A percentile compares a stretch with the other conserved stretches of the same genome.
Evolutionary conservation across 306 rosid genomes (phyloP).

Genomic region (Lablab purpureus): DNA sequence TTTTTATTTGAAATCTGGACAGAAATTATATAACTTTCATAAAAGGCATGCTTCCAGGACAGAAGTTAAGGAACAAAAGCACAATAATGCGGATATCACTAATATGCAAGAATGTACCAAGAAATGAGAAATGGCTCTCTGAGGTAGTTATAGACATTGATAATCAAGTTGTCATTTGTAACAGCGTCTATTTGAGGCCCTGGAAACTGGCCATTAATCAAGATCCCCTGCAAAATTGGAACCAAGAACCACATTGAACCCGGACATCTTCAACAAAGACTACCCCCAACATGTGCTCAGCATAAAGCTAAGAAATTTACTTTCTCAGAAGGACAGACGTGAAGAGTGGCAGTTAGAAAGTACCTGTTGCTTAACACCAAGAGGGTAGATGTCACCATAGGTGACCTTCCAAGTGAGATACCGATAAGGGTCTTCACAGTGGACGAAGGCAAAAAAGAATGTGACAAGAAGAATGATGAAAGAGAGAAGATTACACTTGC

Average conservation of each 20-base stretch:
- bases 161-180: conserved; percentile 88
- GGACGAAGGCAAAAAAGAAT: conserved; percentile 49
- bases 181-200: conserved; percentile 98
- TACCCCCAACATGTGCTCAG: conserved; percentile 6
- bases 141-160: conserved; percentile 81
- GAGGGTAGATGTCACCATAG: conserved; percentile 86
- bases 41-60: conserved; percentile 8
- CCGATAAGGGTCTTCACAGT: conserved; percentile 83
- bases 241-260: conserved; percentile 30
- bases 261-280: neutral
- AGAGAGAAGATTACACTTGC: conserved; percentile 34
- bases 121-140: conserved; percentile 89
- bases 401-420: conserved; percentile 90
- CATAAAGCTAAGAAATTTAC: neutral
- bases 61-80: conserved; percentile 4
- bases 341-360: conserved; percentile 25
- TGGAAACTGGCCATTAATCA: conserved; percentile 96
- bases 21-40: conserved; percentile 21
- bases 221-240: conserved; percentile 75
- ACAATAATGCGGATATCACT: neutral
- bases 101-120: conserved; percentile 56
- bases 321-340: conserved; percentile 2
- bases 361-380: conserved; percentile 95
- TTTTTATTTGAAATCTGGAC: conserved; percentile 4
- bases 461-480: conserved; percentile 48